Evolutionary conservation across 495 filamentous ascomycete genomes (phyloP).

Genomic region (Xylaria flabelliformis): DNA sequence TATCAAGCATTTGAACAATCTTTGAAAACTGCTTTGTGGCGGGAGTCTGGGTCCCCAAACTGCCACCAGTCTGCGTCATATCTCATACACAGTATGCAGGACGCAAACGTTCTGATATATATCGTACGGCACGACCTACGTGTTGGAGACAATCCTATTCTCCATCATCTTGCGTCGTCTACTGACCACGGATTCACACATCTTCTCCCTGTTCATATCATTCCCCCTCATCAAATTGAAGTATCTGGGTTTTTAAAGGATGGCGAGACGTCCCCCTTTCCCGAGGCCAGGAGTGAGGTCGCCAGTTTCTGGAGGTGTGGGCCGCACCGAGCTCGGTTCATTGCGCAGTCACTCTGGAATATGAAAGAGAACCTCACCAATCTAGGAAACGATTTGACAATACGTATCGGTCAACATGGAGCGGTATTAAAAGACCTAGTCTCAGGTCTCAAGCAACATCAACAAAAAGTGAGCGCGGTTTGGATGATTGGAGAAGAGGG

Average conservation of each 20-base stretch:
- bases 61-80: constrained; percentile 4
- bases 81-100: constrained; percentile 38
- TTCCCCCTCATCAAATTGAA: constrained; percentile 69
- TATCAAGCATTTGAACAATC: background rate
- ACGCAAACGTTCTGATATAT: constrained; percentile 61
- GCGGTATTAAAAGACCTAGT: constrained; percentile 62
- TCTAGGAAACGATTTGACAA: constrained; percentile 62
- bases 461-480: constrained; percentile 60
- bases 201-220: constrained; percentile 69
- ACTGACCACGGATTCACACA: constrained; percentile 64
- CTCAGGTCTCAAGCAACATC: constrained; percentile 48
- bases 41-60: constrained; percentile 2
- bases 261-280: constrained; percentile 58
- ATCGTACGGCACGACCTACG: constrained; percentile 71
- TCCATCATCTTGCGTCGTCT: constrained; percentile 58
- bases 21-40: constrained; percentile 12
- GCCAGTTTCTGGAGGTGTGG: constrained; percentile 72
- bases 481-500: constrained; percentile 74
- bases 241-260: constrained; percentile 68
- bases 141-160: constrained; percentile 69
- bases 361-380: constrained; percentile 62
- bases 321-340: constrained; percentile 69
- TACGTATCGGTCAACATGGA: constrained; percentile 64
- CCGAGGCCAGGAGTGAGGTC: constrained; percentile 61
- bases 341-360: constrained; percentile 72